A percentile compares a stretch with the other conserved stretches of the same genome.
Conservation (phyloP, 1,284 basidiomycete species). For the Puccinia brachypodii region DNA sequence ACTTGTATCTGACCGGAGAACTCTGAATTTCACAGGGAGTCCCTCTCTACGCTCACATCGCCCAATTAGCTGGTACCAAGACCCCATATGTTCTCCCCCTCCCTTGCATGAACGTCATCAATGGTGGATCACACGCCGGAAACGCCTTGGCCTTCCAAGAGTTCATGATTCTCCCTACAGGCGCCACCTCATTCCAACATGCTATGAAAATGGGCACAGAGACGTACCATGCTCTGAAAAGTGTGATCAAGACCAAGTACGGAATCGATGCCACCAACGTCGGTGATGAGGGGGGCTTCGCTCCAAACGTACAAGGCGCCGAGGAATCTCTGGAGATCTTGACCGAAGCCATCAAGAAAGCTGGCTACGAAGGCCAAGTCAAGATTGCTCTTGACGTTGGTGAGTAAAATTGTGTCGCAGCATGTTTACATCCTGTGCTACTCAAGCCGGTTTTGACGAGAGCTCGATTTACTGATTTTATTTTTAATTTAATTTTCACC, state of each 20-base stretch:
- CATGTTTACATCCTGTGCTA: not conserved
- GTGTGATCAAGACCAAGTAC: slow-evolving; percentile 99
- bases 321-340: slow-evolving; percentile 98
- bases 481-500: not conserved
- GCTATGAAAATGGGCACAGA: slow-evolving; percentile 98
- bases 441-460: not conserved
- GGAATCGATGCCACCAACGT: slow-evolving; percentile 99
- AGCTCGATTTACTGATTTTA: not conserved
- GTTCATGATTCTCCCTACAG: slow-evolving; percentile 99
- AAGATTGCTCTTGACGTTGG: slow-evolving; percentile 95
- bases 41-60: slow-evolving; percentile 95
- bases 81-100: slow-evolving; percentile 85
- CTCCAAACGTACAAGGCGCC: slow-evolving; percentile 93
- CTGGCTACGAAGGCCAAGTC: slow-evolving; percentile 97
- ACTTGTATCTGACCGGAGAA: not conserved
- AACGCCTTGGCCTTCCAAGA: slow-evolving; percentile 99
- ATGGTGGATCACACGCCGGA: slow-evolving; percentile 98
- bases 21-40: slow-evolving; percentile 62
- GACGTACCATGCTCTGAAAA: slow-evolving; percentile 98
- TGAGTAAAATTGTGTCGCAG: not conserved
- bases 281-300: slow-evolving; percentile 99
- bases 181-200: slow-evolving; percentile 86
- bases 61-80: slow-evolving; percentile 89
- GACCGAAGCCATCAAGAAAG: slow-evolving; percentile 91
- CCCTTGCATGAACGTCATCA: slow-evolving; percentile 99